Evolutionary conservation across 2,329 filamentous ascomycete species (phyloP), one percentile per base, ranked within the genome.

Genomic region (Alternaria triticimaculans): DNA sequence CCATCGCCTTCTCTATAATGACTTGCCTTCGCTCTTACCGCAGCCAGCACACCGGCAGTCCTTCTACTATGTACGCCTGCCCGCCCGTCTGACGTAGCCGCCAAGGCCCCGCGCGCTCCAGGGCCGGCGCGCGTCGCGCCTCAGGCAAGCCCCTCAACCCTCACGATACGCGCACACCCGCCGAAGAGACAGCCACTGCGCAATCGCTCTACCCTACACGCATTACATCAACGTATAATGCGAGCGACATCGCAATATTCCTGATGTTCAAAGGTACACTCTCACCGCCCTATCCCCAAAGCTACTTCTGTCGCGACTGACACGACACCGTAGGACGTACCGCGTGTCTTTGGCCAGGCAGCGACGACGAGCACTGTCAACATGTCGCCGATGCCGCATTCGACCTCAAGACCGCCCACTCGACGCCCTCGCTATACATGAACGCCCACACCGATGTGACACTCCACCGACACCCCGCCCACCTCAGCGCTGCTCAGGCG

Each of bases 231-330:
- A 14, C 0, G 9, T n/a, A 37, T n/a, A 37, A n/a, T n/a, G 33
- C 15, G 33, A 5, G 33, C 14, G 33, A 9, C 4, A 37, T 37
- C 33, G 33, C 33, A 3, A n/a, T 37, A 37, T 37, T n/a, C 33
- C 1, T 0, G 4, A 37, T 2, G 33, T n/a, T 0, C 33, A 1
- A n/a, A 8, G 7, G 30, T 37, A 37, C 14, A n/a, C 0, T 14
- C 15, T 37, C 4, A 37, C 8, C 33, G 7, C 33, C 4, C 4
- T 37, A 37, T 37, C 33, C 33, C 33, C 33, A 37, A 37, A n/a
- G 33, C 33, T 37, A 9, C 33, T 37, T 37, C 33, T 37, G 15
- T 37, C 33, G 33, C 33, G 33, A 37, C 33, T 37, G 33, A 37
- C 14, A 37, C 14, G 4, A 37, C 33, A 37, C 33, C 33, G 0